Evolutionary conservation across 495 filamentous ascomycete species (phyloP).

Genomic region (Hypoxylon cercidicola): DNA sequence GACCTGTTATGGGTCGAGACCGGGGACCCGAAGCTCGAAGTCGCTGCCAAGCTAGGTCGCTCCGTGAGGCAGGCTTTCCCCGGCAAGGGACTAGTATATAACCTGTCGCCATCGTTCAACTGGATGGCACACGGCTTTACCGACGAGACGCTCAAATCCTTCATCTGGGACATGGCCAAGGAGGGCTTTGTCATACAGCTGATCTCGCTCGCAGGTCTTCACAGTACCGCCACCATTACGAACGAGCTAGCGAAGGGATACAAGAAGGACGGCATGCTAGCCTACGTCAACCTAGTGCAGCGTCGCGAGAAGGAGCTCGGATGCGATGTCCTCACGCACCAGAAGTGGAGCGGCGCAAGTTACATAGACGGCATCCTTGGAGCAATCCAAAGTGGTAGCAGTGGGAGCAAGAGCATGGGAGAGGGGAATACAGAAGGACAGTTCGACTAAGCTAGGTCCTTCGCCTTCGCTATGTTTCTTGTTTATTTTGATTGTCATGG

Average conservation of each 20-base stretch:
- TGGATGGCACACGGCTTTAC: constrained; percentile 96
- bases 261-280: constrained; percentile 92
- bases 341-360: constrained; percentile 95
- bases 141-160: constrained; percentile 78
- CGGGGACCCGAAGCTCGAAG: constrained; percentile 81
- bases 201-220: constrained; percentile 89
- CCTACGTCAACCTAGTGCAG: constrained; percentile 93
- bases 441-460: constrained; percentile 50
- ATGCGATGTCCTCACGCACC: constrained; percentile 95
- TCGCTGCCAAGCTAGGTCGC: constrained; percentile 76
- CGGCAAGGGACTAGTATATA: constrained; percentile 93
- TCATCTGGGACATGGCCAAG: constrained; percentile 95
- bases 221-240: constrained; percentile 88
- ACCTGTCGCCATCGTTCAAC: constrained; percentile 95
- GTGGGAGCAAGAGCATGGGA: constrained; percentile 82
- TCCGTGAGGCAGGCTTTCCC: constrained; percentile 74
- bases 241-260: constrained; percentile 83
- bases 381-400: constrained; percentile 90
- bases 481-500: constrained; percentile 6
- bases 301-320: constrained; percentile 89
- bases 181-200: constrained; percentile 95
- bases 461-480: background rate
- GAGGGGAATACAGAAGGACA: constrained; percentile 80
- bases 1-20: constrained; percentile 99
- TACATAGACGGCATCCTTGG: constrained; percentile 96